These are phyloP conservation scores for Populus tomentosa DNA, from an alignment of 441 rosid genomes.

Conservation along the genomic window DNA sequence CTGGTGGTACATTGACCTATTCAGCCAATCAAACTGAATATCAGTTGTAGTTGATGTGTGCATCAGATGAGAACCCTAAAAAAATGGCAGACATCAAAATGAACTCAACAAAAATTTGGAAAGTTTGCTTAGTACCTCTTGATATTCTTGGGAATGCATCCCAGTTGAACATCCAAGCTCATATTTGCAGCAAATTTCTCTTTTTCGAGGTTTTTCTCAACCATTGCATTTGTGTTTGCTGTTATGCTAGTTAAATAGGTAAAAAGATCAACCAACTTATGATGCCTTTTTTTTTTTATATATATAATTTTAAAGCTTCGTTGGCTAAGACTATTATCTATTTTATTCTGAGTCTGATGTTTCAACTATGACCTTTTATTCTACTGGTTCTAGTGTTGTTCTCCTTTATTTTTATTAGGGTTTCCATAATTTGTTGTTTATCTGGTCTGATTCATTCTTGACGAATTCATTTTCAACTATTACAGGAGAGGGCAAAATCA, in stretches of 20 bases:
- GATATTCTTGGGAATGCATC: not conserved
- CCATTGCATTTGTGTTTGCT: not conserved
- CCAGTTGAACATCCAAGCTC: not conserved
- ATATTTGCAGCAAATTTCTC: not conserved
- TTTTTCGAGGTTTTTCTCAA: not conserved
- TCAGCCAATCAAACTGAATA: not conserved
- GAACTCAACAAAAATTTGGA: not conserved
- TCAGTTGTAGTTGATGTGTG: not conserved
- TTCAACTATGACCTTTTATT: not conserved
- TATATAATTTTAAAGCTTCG: not conserved
- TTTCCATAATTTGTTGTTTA: not conserved
- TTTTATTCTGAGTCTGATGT: not conserved
- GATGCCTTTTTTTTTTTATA: not conserved
- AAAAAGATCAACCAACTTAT: not conserved
- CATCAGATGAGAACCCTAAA: not conserved
- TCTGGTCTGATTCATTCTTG: not conserved
- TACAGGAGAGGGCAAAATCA: constrained; percentile 81
- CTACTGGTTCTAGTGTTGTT: not conserved
- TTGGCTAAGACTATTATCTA: not conserved
- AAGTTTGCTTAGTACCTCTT: not conserved
- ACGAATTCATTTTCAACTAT: constrained; percentile 18
- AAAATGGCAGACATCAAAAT: not conserved
- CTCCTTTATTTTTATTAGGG: not conserved
- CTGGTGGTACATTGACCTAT: not conserved
- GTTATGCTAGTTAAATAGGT: not conserved